These are phyloP conservation scores for Alloteropsis semialata DNA, from an alignment of 176 grass and related monocot genomes.

Conservation along the genomic window DNA sequence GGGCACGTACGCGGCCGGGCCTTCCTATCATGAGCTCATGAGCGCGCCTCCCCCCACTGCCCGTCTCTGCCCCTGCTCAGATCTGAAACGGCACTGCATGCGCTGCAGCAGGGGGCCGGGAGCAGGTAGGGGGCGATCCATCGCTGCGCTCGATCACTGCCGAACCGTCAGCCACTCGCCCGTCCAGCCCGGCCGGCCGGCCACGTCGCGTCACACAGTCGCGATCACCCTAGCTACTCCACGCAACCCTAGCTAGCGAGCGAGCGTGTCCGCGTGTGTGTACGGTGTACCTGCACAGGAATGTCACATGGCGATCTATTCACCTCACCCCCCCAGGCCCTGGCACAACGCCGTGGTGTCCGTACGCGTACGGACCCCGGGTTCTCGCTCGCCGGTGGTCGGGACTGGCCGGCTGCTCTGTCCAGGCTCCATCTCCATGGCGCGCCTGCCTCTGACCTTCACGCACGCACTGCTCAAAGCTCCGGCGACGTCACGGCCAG, in stretches of 20 bases:
- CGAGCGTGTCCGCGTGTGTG: neutral
- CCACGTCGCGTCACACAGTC: conserved; percentile 21
- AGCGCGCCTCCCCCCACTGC: neutral
- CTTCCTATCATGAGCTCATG: conserved; percentile 45
- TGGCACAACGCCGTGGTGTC: neutral
- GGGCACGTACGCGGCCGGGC: conserved; percentile 18
- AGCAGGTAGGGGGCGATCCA: conserved; percentile 51
- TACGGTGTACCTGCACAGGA: no score
- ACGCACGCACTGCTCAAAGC: neutral
- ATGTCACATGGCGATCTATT: conserved; percentile 35
- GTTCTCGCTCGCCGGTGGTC: conserved; percentile 34
- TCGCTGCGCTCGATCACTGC: conserved; percentile 27
- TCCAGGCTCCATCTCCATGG: neutral
- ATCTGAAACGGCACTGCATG: conserved; percentile 27
- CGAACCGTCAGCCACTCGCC: conserved; percentile 24
- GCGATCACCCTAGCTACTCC: conserved; percentile 9
- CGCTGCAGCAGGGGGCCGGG: neutral
- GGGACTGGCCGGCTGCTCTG: no score
- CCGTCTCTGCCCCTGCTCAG: neutral
- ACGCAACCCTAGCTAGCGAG: conserved; percentile 34
- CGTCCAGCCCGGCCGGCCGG: neutral
- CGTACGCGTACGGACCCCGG: conserved; percentile 29
- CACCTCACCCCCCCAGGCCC: neutral
- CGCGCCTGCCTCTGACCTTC: neutral
- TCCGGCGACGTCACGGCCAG: neutral